Base-by-base conservation (phyloP, 306 rosid genomes). In the Echinosophora koreensis region DNA sequence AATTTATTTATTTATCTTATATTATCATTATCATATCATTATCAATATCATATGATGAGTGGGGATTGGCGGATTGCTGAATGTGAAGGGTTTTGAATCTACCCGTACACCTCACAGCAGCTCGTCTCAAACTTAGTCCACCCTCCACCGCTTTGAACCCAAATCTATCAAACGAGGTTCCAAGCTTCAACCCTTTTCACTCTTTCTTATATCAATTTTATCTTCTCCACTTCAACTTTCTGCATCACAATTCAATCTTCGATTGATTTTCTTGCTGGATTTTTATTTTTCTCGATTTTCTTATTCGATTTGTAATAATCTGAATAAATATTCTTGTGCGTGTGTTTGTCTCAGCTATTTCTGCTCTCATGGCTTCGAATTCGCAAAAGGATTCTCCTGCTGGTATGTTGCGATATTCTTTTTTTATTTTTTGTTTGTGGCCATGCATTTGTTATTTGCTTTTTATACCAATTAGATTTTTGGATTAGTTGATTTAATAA, bases 301-400 rank as follows among this genome's bases (percentile, higher is more conserved):
- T 4, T 47, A 11, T 46, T 11, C 5, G 15, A 46, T 46, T 46
- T 46, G 5, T 46, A 46, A 46, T 47, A 70, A 66, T 76, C 52
- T 47, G 2, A 47, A 13, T 44, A 10, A 47, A 13, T 44, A 10
- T 44, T 10, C 11, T 3, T 11, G 11, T 47, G 22, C 62, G 64
- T 52, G 17, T 42, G 39, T 78, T 71, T 61, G 55, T 73, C 82
- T 78, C 83, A 92, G 93, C 71, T 54, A 27, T 16, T 80, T 81
- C 42, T 52, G 52, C 41, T 46, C 38, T 30, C 55, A 92, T 92
- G 97, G 96, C 93, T 80, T 90, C 97, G 0, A 77, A 84, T 70
- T 67, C 85, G 75, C 77, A 47, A 57, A 92, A 87, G 87, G 93
- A 92, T 84, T 54, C 61, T 58, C 89, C 91, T 39, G 81, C 92